Base-by-base conservation (phyloP, 352 stramenopile genomes). In the Elongisporangium undulatum region DNA sequence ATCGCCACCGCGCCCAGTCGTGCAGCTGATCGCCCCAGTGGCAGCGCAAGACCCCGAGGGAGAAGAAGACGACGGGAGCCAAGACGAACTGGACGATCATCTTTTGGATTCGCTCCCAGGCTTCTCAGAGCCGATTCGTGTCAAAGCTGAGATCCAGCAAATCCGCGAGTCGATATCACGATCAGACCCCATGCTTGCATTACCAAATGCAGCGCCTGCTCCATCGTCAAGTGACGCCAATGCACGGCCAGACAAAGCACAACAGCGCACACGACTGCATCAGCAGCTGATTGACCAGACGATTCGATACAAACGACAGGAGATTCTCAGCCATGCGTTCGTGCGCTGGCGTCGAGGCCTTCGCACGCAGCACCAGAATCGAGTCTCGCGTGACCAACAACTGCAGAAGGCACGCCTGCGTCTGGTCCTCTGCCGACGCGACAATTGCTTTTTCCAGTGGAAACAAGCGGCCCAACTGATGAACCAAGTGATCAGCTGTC, bases 281-380 rank as follows among this genome's bases (percentile, higher is more conserved):
- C 68, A 86, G 23, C 76, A 89, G 55, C 66, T 87, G 9, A 89
- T 90, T 53, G 68, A 82, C 48, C 70, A 85, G 34, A 81, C 56
- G 16, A 71, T 90, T 20, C 69, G 51, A 10, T 59, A 65, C 5
- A 77, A 79, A 48, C 64, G 66, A 4, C 80, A 72, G 19, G 69
- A 87, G 20, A 61, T 76, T 13, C 23, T 81, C 8, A 64, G 48
- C n/a, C 62, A 77, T 49, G 59, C 54, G 1, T 85, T 89, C n/a
- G 60, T 82, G 15, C 58, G 64, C 5, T 92, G 81, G 81, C 66
- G 71, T 19, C 71, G 73, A 26, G 81, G 77, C 12, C 64, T 92
- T 41, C 77, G 65, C 20, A 65, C 85, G n/a, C 75, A 91, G 20
- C 56, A 48, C 13, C 71, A 87, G 51, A 63, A 70, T 6, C 79